Base-by-base conservation (phyloP, 1,139 yeast species). In the Magnusiomyces paraingens region DNA sequence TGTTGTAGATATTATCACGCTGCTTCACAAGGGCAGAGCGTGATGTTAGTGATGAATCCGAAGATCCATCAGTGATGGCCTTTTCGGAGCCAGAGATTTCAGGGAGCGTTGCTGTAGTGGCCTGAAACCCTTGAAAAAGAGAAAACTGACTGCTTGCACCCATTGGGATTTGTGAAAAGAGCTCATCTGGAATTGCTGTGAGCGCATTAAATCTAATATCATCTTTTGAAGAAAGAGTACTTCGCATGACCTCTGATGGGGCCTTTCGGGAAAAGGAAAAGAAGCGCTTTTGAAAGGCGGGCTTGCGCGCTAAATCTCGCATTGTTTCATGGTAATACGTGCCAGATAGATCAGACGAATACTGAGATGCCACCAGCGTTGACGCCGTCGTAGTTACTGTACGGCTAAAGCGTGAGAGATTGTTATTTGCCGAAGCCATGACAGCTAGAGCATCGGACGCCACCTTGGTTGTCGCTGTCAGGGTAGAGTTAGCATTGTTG, bases 81-180 rank as follows among this genome's bases (percentile, higher is more conserved):
- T 52, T 55, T 15, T 50, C 14, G 5, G 32, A 49, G 10, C 51
- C 49, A 3, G 46, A 21, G 5, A 36, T n/a, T 18, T 26, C 15
- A 3, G 15, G 21, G 8, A 46, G 26, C 2, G 48, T 43, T 15
- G 26, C 48, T 11, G 56, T 54, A 0, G 79, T 73, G 0, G 87
- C 88, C 59, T 74, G 77, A 62, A 83, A 84, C 0, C 89, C 90
- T 64, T 84, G 88, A 61, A 79, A 82, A 18, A 84, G 68, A 1
- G 87, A 79, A 62, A 74, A 81, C 46, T 61, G 55, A 40, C 64
- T 59, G 32, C 62, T 62, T 21, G 64, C 60, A 45, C 59, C 62
- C 32, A 26, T 26, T 1, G 84, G 84, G 11, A 82, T 67, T 51
- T 81, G 79, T 14, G 69, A 65, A 49, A 84, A 70, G 58, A 83